Evolutionary conservation across 495 filamentous ascomycete genomes (phyloP), one percentile per base, ranked within the genome.

Genomic region (Physcia stellaris): DNA sequence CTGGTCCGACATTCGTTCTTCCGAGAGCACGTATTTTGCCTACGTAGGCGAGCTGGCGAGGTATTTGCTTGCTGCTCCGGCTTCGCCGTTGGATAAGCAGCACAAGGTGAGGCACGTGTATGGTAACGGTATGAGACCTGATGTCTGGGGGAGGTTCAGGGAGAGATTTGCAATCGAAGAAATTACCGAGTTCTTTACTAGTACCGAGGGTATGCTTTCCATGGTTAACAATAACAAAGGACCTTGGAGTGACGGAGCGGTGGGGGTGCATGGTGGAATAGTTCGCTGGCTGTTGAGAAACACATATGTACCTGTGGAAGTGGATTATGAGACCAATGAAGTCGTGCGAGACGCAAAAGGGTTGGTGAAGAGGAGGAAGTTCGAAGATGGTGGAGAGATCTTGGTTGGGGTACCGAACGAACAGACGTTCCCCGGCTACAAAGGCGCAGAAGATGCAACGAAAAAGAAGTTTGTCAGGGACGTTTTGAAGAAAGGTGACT

Each of bases 41-140:
- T 90, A 90, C 49, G 83, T 90, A n/a, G 82, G 83, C 45, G 82
- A 90, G 54, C 83, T 78, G 0, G 71, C 80, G 19, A 65, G 82
- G 2, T 90, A 87, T 39, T 66, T 90, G 2, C 69, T 90, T 12
- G 73, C 80, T 0, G 68, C 71, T 9, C 79, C 80, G 0, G 72
- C 75, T 0, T 73, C 67, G 2, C 66, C 73, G 1, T 55, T 67
- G 2, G 83, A 90, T 43, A 67, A 62, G 16, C 59, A 73, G 4
- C 82, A 90, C 46, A 68, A 66, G 11, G 66, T 86, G 9, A 67
- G 70, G 15, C 58, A 67, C 32, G 80, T 86, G 58, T 83, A 72
- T 45, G 83, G 83, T 6, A 88, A 88, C 49, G 83, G 83, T 0
- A 61, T 88, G 37, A 65, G 83, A 0, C 80, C 82, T 0, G 83